Evolutionary conservation across 176 grass and related monocot species (phyloP).

Genomic region (Oryza meyeriana): DNA sequence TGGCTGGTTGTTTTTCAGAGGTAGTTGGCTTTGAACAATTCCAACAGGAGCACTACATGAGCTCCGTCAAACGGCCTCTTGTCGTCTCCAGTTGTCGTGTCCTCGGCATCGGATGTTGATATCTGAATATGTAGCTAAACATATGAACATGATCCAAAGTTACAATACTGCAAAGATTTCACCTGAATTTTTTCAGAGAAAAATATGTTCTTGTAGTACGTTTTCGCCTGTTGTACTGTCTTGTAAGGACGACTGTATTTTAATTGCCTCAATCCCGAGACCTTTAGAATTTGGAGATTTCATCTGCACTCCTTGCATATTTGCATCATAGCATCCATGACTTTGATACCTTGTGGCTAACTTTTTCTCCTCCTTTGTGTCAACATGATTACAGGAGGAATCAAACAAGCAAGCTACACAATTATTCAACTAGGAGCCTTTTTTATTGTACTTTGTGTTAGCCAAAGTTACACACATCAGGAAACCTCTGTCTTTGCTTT

Average conservation of each 20-base stretch:
- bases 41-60: background rate
- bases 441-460: conserved; percentile 21
- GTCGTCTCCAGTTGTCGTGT: conserved; percentile 22
- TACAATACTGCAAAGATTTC: background rate
- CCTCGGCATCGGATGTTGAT: background rate
- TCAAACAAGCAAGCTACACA: conserved; percentile 41
- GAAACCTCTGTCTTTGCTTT: conserved; percentile 51
- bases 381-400: conserved; percentile 47
- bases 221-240: background rate
- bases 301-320: background rate
- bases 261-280: background rate
- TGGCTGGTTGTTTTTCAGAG: background rate
- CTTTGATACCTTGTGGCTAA: background rate
- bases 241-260: background rate
- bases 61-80: conserved; percentile 3
- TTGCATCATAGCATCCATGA: conserved; percentile 37
- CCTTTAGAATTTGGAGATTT: background rate
- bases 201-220: background rate
- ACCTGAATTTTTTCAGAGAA: background rate
- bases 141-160: conserved; percentile 2
- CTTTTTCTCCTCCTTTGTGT: conserved; percentile 37
- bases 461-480: conserved; percentile 38
- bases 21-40: background rate
- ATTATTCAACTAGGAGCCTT: conserved; percentile 12
- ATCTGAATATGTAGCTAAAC: background rate